Evolutionary conservation across 1,139 yeast genomes (phyloP), one percentile per base, ranked within the genome.

Genomic region (Chernovozyma aurita): DNA sequence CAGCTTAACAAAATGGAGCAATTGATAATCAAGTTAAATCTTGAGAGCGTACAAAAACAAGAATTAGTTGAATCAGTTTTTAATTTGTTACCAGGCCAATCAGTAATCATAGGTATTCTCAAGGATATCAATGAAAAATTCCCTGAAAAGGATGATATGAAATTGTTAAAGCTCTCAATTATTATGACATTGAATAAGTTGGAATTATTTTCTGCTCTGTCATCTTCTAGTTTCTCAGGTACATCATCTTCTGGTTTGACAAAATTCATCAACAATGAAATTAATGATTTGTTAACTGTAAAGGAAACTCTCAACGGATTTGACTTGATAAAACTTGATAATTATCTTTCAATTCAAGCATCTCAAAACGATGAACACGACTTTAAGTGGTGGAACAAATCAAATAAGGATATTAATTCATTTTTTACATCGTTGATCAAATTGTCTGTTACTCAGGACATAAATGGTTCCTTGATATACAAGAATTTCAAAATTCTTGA

Each of bases 341-440:
- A 57, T 39, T 62, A 59, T 47, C 53, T 73, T 26, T 49, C 65
- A 4, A 63, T 67, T 25, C 70, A 76, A 37, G 53, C 72, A 21
- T 61, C 61, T 44, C 48, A 57, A 37, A 67, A 50, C 35, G 48
- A 49, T 40, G 64, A 57, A 28, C 65, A 60, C 37, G 69, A 63
- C 27, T 50, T 65, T 33, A 64, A 64, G 39, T 82, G 83, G 70
- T 85, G 92, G 90, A 81, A 85, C 73, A 78, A 72, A 43, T 56
- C 69, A 18, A 57, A 68, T 3, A 61, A 59, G 3, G 50, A 54
- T 2, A 56, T 58, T 2, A 62, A 65, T 40, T 77, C 87, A 0
- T 63, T 82, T 37, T 83, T 84, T 49, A 73, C 85, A 0, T 72
- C 76, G 12, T 59, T 85, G 39, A 47, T 83, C 30, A 71, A 74